phyloP scores from a whole-genome alignment of 2,329 filamentous ascomycete species.

The Claviceps purpurea region DNA sequence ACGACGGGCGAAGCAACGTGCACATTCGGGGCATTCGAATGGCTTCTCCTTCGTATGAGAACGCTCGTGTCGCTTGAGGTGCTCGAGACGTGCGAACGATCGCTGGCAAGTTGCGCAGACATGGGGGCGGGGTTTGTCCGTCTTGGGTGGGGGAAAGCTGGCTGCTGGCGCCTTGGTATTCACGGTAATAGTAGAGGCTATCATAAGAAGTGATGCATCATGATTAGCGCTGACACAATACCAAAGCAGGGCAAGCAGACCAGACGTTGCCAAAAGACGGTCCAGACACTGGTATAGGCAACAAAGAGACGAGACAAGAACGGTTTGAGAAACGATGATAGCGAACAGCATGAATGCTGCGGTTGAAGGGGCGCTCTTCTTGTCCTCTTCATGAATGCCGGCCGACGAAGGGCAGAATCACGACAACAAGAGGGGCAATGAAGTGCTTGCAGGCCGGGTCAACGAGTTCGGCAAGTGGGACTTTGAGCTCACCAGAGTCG shows the following conservation, averaged over 20 bases:
- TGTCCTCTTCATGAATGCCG: neutral
- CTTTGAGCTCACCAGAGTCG: slow-evolving; percentile 26
- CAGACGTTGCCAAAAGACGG: neutral
- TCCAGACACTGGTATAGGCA: neutral
- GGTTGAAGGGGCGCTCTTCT: neutral
- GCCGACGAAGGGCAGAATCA: slow-evolving; percentile 5
- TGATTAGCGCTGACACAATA: slow-evolving; percentile 15
- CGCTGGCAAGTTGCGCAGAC: slow-evolving; percentile 83
- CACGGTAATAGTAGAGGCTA: slow-evolving; percentile 38
- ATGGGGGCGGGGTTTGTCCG: slow-evolving; percentile 92
- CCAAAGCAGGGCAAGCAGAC: neutral
- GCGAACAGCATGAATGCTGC: neutral
- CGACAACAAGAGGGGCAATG: slow-evolving; percentile 22
- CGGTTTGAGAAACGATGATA: neutral
- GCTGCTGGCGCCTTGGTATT: slow-evolving; percentile 29
- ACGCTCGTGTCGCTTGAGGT: slow-evolving; percentile 91
- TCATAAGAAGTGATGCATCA: slow-evolving; percentile 1
- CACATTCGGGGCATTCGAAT: slow-evolving; percentile 91
- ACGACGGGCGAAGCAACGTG: slow-evolving; percentile 84
- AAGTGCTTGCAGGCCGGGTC: slow-evolving; percentile 4
- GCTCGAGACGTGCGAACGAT: slow-evolving; percentile 88
- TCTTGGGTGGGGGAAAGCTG: slow-evolving; percentile 72
- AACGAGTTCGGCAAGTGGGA: slow-evolving; percentile 3
- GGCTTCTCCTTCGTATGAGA: slow-evolving; percentile 99
- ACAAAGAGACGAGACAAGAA: neutral